Conservation (phyloP, 31 red algal genomes). For the Pterothamnion heteromorphum region DNA sequence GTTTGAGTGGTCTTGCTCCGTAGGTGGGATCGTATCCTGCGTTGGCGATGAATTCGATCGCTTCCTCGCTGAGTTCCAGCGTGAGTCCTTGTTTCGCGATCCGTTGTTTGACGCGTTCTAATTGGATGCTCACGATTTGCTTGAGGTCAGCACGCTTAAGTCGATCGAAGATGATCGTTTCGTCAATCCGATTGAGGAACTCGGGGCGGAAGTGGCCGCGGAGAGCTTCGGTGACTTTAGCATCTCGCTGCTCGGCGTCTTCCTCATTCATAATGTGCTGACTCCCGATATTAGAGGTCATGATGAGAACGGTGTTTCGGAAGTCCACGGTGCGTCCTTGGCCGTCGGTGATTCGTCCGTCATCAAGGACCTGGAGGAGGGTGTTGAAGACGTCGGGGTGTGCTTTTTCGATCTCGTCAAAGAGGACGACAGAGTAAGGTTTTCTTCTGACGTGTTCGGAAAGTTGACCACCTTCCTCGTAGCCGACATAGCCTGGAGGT, state of each 20-base stretch:
- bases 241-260: slow-evolving; percentile 50
- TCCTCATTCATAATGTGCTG: slow-evolving; percentile 69
- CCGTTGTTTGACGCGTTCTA: slow-evolving; percentile 67
- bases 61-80: slow-evolving; percentile 56
- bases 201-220: slow-evolving; percentile 85
- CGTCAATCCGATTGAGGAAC: slow-evolving; percentile 97
- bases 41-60: slow-evolving; percentile 69
- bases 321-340: slow-evolving; percentile 95
- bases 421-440: slow-evolving; percentile 89
- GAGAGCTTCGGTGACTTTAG: slow-evolving; percentile 75
- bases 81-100: slow-evolving; percentile 70
- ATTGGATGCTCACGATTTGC: slow-evolving; percentile 74
- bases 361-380: slow-evolving; percentile 86
- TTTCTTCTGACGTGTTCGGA: slow-evolving; percentile 87
- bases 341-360: slow-evolving; percentile 90
- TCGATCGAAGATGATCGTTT: slow-evolving; percentile 94
- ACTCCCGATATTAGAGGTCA: slow-evolving; percentile 92
- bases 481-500: slow-evolving; percentile 97
- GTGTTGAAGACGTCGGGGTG: slow-evolving; percentile 98
- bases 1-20: slow-evolving; percentile 71
- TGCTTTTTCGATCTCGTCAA: slow-evolving; percentile 99
- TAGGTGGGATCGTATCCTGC: slow-evolving; percentile 79
- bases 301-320: slow-evolving; percentile 83
- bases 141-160: slow-evolving; percentile 65
- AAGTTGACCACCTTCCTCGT: slow-evolving; percentile 95